Evolutionary conservation across 495 filamentous ascomycete genomes (phyloP).

Genomic region (Jackrogersella multiformis): DNA sequence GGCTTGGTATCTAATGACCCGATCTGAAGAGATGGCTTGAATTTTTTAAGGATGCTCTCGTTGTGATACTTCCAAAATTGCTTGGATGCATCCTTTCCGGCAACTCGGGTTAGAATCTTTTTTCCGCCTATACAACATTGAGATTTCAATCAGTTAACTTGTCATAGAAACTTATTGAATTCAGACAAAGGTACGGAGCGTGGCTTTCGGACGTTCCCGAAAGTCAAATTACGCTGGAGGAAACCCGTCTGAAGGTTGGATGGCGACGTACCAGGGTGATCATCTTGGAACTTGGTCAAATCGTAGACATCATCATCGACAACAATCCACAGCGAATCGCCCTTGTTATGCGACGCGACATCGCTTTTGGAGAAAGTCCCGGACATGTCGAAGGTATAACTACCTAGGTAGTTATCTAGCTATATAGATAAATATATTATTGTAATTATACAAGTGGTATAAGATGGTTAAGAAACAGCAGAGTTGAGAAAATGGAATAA

Average conservation of each 20-base stretch:
- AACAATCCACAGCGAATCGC: conserved; percentile 85
- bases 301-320: conserved; percentile 98
- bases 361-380: conserved; percentile 85
- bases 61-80: conserved; percentile 99
- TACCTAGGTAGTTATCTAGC: neutral
- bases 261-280: conserved; percentile 78
- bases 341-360: conserved; percentile 89
- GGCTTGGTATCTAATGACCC: conserved; percentile 92
- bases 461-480: neutral
- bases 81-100: conserved; percentile 95
- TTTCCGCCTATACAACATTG: conserved; percentile 74
- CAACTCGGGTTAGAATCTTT: conserved; percentile 95
- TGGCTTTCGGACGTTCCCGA: conserved; percentile 19
- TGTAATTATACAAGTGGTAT: conserved; percentile 3
- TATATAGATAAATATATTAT: conserved; percentile 10
- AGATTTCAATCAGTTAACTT: conserved; percentile 8
- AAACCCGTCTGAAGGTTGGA: neutral
- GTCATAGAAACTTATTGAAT: conserved; percentile 5
- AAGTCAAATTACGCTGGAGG: conserved; percentile 21
- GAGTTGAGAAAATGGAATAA: neutral
- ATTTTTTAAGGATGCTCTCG: conserved; percentile 91
- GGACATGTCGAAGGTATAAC: conserved; percentile 70
- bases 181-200: conserved; percentile 14
- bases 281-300: conserved; percentile 90
- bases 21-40: conserved; percentile 84